These are phyloP conservation scores for Cyberlindnera maclurae DNA, from an alignment of 805 yeast genomes.

Conservation along the genomic window DNA sequence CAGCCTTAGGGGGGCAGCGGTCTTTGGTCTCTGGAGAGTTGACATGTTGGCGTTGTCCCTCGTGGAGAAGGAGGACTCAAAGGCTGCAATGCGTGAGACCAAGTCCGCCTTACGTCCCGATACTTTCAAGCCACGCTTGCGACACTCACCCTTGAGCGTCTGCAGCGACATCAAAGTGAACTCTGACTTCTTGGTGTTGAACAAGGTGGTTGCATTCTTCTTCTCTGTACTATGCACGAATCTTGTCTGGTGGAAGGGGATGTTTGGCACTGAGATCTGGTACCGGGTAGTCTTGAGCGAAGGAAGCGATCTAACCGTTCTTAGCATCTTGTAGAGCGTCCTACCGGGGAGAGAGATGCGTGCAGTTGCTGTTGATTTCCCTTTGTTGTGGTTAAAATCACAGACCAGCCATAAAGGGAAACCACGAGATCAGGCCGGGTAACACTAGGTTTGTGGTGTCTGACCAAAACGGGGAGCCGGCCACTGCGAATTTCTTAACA, in stretches of 20 bases:
- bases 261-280: slow-evolving; percentile 16
- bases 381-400: too few relatives aligned
- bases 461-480: too few relatives aligned
- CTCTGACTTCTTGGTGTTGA: slow-evolving; percentile 20
- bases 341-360: too few relatives aligned
- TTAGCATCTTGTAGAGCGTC: slow-evolving; percentile 15
- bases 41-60: slow-evolving; percentile 9
- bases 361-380: too few relatives aligned
- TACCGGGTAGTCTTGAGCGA: slow-evolving; percentile 18
- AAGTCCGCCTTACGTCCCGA: slow-evolving; percentile 58
- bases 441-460: too few relatives aligned
- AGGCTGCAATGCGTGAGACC: slow-evolving; percentile 28
- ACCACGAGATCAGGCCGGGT: too few relatives aligned
- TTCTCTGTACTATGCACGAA: slow-evolving; percentile 25
- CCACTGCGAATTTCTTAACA: too few relatives aligned
- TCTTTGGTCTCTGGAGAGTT: slow-evolving; percentile 9
- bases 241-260: slow-evolving; percentile 19
- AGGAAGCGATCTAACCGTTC: slow-evolving; percentile 25
- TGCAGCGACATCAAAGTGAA: slow-evolving; percentile 41
- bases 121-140: slow-evolving; percentile 49
- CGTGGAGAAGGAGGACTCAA: slow-evolving; percentile 16
- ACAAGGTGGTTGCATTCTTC: slow-evolving; percentile 21
- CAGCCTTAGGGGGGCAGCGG: slow-evolving; percentile 1
- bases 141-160: slow-evolving; percentile 51
- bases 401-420: too few relatives aligned